phyloP scores from a whole-genome alignment of 2,329 filamentous ascomycete species.

The Leptographium flavum region DNA sequence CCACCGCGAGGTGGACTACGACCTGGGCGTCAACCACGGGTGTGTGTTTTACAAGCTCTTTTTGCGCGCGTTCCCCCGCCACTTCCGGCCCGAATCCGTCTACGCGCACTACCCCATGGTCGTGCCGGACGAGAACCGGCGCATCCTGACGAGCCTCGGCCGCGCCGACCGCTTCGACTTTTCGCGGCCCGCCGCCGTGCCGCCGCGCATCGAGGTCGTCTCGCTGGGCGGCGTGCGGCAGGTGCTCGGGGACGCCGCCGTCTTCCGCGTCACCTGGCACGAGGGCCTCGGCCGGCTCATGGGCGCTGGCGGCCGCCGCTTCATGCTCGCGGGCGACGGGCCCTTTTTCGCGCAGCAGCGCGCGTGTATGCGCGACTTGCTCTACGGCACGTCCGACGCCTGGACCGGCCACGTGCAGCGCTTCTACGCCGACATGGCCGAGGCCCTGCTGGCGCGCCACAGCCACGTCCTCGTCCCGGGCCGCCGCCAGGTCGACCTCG shows the following conservation, averaged over 20 bases:
- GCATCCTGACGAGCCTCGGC: slow-evolving; percentile 53
- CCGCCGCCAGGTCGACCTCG: slow-evolving; percentile 53
- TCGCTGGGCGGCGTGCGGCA: slow-evolving; percentile 48
- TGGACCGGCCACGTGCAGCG: slow-evolving; percentile 49
- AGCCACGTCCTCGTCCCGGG: slow-evolving; percentile 47
- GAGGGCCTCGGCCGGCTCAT: slow-evolving; percentile 49
- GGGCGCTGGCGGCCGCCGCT: slow-evolving; percentile 35
- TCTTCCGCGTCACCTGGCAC: slow-evolving; percentile 53
- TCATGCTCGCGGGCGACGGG: slow-evolving; percentile 40
- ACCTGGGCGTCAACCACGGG: slow-evolving; percentile 60
- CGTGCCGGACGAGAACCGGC: slow-evolving; percentile 56
- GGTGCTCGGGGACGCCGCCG: slow-evolving; percentile 43
- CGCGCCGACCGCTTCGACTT: slow-evolving; percentile 58
- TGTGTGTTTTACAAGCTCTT: slow-evolving; percentile 79
- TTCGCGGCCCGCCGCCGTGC: slow-evolving; percentile 39
- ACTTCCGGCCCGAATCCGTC: slow-evolving; percentile 64
- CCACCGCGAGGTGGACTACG: slow-evolving; percentile 59
- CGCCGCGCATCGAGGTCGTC: slow-evolving; percentile 38
- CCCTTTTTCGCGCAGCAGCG: slow-evolving; percentile 33
- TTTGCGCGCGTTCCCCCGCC: slow-evolving; percentile 62
- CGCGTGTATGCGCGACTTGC: slow-evolving; percentile 36
- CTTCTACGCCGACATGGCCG: slow-evolving; percentile 51
- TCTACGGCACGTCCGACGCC: slow-evolving; percentile 37
- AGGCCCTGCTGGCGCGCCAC: slow-evolving; percentile 48
- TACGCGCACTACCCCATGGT: slow-evolving; percentile 69